Conservation (phyloP, 768 basidiomycete species). For the Phlebiopsis gigantea region DNA sequence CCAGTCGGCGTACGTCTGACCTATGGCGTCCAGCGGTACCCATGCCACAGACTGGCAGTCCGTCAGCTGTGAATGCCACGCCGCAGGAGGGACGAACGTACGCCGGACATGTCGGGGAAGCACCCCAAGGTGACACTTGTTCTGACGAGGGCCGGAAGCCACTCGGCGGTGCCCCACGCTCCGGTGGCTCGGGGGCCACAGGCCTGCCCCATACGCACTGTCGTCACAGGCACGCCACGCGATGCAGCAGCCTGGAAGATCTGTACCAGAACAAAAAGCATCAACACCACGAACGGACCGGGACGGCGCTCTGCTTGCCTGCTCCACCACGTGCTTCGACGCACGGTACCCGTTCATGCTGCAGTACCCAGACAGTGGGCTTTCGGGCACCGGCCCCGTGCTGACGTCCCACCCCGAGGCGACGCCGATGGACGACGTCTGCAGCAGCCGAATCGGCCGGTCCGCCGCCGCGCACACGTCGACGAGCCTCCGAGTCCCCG, state of each 20-base stretch:
- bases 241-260: neutral
- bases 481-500: neutral
- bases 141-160: constrained; percentile 25
- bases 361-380: neutral
- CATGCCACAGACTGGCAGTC: constrained; percentile 1
- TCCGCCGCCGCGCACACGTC: constrained; percentile 1
- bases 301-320: neutral
- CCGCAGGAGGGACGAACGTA: neutral
- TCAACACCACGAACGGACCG: neutral
- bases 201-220: constrained; percentile 25
- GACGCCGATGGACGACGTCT: constrained; percentile 5
- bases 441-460: neutral
- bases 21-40: constrained; percentile 11
- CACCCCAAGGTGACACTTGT: constrained; percentile 18
- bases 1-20: neutral
- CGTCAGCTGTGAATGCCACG: neutral
- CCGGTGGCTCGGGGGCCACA: constrained; percentile 20
- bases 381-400: neutral
- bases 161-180: constrained; percentile 23
- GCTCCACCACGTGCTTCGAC: constrained; percentile 6
- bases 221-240: constrained; percentile 4
- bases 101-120: constrained; percentile 6
- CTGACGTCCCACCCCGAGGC: neutral
- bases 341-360: neutral
- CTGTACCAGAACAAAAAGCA: neutral